Base-by-base conservation (phyloP, 2,329 filamentous ascomycete species). In the Periconia digitata region DNA sequence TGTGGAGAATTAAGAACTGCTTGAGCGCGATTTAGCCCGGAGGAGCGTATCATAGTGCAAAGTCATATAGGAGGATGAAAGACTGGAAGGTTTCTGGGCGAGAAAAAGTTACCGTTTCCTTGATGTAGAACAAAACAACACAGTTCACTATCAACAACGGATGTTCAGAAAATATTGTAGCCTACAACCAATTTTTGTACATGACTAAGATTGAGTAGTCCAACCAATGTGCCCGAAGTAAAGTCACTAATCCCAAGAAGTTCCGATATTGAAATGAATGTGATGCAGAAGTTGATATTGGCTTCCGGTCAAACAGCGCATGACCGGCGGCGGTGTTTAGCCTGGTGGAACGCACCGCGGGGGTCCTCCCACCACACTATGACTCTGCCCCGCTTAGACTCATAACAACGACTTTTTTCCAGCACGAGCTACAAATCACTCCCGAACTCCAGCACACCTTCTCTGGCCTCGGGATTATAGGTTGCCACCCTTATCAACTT, bases 61-160 rank as follows among this genome's bases (percentile, higher is more conserved):
- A 49, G 41, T 21, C 21, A 36, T 44, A 41, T 44, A 44, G 40
- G 36, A 49, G 46, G 40, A 49, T 20, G 24, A 21, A 29, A 15
- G 46, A 36, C 37, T 41, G 24, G 27, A 32, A 36, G 13, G 27
- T 37, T 36, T 13, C 34, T 22, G 22, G 35, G 22, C 17, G n/a
- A n/a, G n/a, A 24, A 40, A 22, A n/a, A 22, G 40, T 38, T 35
- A 18, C n/a, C 36, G 12, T 47, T 45, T 49, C 43, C 37, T 49
- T 49, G 36, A 45, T 45, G 42, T 45, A 49, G 43, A 45, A 42
- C 39, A 32, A 41, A 34, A 39, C n/a, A 39, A 40, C 13, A n/a
- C 16, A 18, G 41, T 43, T 43, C 40, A 43, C 6, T 17, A 22
- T 38, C 38, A 40, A 40, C 6, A 27, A 12, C 12, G 24, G 27